Evolutionary conservation across 768 basidiomycete genomes (phyloP).

Genomic region (Tulasnella sp.): DNA sequence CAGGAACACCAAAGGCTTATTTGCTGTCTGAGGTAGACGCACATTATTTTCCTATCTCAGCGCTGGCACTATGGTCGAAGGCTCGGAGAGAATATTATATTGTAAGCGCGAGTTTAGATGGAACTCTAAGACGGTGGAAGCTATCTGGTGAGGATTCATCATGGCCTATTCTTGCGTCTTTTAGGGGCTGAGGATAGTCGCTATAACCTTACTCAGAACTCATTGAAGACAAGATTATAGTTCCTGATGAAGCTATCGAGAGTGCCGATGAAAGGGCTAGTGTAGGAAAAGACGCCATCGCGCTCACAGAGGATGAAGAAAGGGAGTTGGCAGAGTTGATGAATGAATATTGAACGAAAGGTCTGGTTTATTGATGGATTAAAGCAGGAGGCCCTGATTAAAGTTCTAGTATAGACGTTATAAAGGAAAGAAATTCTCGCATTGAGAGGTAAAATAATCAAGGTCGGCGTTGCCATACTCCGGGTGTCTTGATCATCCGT

Average conservation of each 20-base stretch:
- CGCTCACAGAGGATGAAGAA: conserved; percentile 80
- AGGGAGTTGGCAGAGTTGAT: conserved; percentile 74
- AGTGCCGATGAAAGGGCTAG: not conserved
- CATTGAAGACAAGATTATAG: conserved; percentile 14
- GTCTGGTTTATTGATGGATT: too few relatives aligned
- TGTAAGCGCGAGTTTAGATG: conserved; percentile 71
- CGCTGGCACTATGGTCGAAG: conserved; percentile 58
- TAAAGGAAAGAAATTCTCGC: too few relatives aligned
- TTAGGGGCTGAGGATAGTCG: not conserved
- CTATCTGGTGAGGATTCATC: conserved; percentile 42
- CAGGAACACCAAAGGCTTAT: conserved; percentile 13
- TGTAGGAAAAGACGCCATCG: conserved; percentile 24
- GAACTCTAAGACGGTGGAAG: conserved; percentile 77
- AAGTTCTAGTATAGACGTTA: too few relatives aligned
- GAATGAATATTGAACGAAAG: conserved; percentile 23
- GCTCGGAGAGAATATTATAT: conserved; percentile 37
- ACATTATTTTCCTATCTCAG: conserved; percentile 83
- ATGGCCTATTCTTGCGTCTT: not conserved
- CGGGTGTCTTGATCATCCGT: too few relatives aligned
- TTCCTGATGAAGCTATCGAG: conserved; percentile 24
- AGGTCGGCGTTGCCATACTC: too few relatives aligned
- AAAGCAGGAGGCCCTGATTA: too few relatives aligned
- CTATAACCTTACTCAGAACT: conserved; percentile 15
- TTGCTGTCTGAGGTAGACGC: conserved; percentile 64
- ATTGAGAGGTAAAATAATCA: too few relatives aligned